Evolutionary conservation across 306 rosid genomes (phyloP).

Genomic region (Cucurbita pepo): DNA sequence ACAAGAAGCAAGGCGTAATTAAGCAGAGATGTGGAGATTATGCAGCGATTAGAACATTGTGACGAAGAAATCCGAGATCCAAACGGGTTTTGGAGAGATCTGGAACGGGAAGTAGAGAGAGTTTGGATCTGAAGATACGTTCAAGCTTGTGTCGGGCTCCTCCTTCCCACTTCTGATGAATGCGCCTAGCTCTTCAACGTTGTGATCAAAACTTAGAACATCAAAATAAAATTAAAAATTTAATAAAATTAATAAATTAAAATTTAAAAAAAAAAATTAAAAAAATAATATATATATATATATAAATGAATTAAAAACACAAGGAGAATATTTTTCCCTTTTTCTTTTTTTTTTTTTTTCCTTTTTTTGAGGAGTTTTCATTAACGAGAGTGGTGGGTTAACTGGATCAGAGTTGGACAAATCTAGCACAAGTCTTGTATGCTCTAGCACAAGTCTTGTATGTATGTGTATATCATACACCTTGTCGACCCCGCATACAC

Average conservation of each 20-base stretch:
- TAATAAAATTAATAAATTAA: background rate
- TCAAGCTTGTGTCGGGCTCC: constrained; percentile 12
- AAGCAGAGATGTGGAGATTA: background rate
- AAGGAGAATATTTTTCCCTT: background rate
- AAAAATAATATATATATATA: background rate
- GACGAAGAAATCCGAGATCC: constrained; percentile 41
- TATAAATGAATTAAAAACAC: background rate
- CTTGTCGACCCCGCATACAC: too few species aligned
- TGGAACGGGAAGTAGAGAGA: constrained; percentile 12
- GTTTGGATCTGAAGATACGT: constrained; percentile 60
- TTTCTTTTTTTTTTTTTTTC: background rate
- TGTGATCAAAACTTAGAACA: background rate
- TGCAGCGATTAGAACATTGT: constrained; percentile 2
- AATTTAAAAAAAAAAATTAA: background rate
- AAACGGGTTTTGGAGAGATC: constrained; percentile 22
- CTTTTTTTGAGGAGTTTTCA: background rate
- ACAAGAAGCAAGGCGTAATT: background rate
- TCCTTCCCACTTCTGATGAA: constrained; percentile 18
- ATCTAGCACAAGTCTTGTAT: background rate
- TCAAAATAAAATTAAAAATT: background rate
- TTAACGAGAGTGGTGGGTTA: background rate
- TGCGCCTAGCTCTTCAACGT: background rate
- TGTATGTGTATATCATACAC: too few species aligned
- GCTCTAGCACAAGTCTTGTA: background rate
- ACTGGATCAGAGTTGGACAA: background rate